A percentile compares a stretch with the other conserved stretches of the same genome.
Conservation (phyloP, 1,284 basidiomycete genomes). For the Acaromyces ingoldii region DNA sequence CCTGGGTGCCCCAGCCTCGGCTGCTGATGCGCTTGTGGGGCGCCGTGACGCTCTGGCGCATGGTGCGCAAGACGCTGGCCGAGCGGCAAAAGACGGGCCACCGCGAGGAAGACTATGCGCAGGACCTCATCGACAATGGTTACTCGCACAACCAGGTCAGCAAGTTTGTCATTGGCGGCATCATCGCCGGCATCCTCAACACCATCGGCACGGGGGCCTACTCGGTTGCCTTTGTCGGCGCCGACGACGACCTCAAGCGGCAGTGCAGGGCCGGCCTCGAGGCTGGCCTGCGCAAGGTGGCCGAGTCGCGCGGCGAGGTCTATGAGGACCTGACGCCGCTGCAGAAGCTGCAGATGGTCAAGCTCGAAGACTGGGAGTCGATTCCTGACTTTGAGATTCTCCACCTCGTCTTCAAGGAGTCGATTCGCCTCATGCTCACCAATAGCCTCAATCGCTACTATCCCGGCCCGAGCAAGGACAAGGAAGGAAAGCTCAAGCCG, state of each 20-base stretch:
- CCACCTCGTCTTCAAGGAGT: conserved; percentile 16
- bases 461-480: conserved; percentile 12
- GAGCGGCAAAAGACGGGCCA: conserved; percentile 7
- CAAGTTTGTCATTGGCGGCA: conserved; percentile 14
- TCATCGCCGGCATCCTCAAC: conserved; percentile 17
- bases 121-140: conserved; percentile 12
- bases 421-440: conserved; percentile 15
- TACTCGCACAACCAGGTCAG: neutral
- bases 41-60: conserved; percentile 14
- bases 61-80: conserved; percentile 9
- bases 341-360: conserved; percentile 7
- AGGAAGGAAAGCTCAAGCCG: conserved; percentile 4
- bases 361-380: conserved; percentile 16
- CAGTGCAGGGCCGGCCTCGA: neutral
- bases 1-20: conserved; percentile 13
- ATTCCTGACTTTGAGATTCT: conserved; percentile 7
- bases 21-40: conserved; percentile 8
- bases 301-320: conserved; percentile 10
- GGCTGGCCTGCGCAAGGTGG: conserved; percentile 1
- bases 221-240: conserved; percentile 14
- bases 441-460: conserved; percentile 17
- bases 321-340: conserved; percentile 9
- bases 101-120: conserved; percentile 15
- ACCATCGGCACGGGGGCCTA: conserved; percentile 17
- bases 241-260: conserved; percentile 1